Evolutionary conservation across 129 eudicot species (phyloP).

Genomic region (Ambrosia artemisiifolia): DNA sequence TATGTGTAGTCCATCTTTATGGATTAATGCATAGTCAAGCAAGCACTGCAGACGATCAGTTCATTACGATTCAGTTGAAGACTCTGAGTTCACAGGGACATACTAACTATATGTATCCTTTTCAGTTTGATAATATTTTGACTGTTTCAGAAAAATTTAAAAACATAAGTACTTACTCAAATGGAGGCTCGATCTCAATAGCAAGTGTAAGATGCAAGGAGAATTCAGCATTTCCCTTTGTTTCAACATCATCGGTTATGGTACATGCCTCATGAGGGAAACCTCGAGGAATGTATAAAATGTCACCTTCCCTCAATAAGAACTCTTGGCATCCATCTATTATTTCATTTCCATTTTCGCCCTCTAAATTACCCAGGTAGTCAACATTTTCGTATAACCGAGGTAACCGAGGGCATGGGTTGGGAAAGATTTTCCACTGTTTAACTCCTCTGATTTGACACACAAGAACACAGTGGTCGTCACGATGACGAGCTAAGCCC

Average conservation of each 20-base stretch:
- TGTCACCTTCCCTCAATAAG: conserved; percentile 75
- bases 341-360: conserved; percentile 29
- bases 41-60: too few species aligned
- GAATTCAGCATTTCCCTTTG: conserved; percentile 27
- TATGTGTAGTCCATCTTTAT: too few species aligned
- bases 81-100: background rate
- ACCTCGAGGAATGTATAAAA: conserved; percentile 89
- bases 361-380: conserved; percentile 18
- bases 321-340: conserved; percentile 37
- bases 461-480: conserved; percentile 89
- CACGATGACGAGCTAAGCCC: conserved; percentile 79
- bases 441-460: conserved; percentile 71
- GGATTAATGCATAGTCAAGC: too few species aligned
- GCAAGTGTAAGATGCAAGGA: conserved; percentile 85
- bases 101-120: background rate
- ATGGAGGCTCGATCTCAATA: conserved; percentile 87
- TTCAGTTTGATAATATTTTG: background rate
- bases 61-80: too few species aligned
- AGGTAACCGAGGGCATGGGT: conserved; percentile 45
- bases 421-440: conserved; percentile 62
- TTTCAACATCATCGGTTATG: conserved; percentile 22
- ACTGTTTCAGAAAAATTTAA: background rate
- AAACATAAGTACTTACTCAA: conserved; percentile 61
- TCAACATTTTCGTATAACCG: conserved; percentile 62
- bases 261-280: conserved; percentile 80